Conservation (phyloP, 139 green algal species). For the Parachlorella kessleri region DNA sequence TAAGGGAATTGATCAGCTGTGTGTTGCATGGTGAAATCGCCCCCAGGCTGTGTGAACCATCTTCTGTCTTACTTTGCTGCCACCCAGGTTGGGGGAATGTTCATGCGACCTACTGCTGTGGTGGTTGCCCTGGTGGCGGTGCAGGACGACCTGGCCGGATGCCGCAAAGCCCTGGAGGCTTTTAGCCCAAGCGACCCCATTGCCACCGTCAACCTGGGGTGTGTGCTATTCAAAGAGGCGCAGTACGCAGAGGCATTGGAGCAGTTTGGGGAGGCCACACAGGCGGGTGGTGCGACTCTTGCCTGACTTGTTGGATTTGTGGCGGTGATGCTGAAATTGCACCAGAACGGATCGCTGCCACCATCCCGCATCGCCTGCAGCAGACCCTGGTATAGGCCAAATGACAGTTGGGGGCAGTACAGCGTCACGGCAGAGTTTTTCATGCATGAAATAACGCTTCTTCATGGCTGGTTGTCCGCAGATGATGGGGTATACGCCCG, state of each 20-base stretch:
- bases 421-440: neutral
- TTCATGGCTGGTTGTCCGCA: neutral
- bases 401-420: too few species aligned
- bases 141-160: constrained; percentile 73
- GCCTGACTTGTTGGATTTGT: too few species aligned
- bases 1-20: too few species aligned
- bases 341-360: neutral
- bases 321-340: too few species aligned
- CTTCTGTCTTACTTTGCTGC: too few species aligned
- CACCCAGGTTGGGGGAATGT: too few species aligned
- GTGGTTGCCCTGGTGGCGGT: too few species aligned
- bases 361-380: too few species aligned
- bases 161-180: constrained; percentile 69
- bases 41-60: too few species aligned
- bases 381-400: too few species aligned
- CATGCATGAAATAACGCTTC: neutral
- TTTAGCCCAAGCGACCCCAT: constrained; percentile 54
- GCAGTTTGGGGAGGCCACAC: constrained; percentile 66
- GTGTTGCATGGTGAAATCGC: too few species aligned
- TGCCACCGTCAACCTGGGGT: constrained; percentile 67
- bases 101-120: too few species aligned
- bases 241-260: constrained; percentile 58
- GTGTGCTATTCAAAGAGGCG: constrained; percentile 80
- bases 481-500: constrained; percentile 45
- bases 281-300: constrained; percentile 2